Conservation (phyloP, 2,329 filamentous ascomycete genomes). For the Malbranchea zuffiana region DNA sequence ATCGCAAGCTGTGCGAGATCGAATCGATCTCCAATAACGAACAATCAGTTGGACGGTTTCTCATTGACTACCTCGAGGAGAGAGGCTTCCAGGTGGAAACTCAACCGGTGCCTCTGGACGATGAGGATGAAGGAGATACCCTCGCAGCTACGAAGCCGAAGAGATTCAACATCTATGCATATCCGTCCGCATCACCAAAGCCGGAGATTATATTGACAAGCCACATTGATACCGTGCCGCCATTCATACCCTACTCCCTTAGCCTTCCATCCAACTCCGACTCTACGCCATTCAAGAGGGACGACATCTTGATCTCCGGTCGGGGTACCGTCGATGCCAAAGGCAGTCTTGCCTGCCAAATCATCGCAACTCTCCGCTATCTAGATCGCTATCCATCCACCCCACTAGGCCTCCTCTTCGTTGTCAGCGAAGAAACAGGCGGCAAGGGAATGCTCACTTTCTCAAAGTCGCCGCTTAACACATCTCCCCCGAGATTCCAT, state of each 20-base stretch:
- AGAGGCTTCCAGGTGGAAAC: constrained; percentile 53
- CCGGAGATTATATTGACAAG: constrained; percentile 45
- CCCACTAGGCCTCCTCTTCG: constrained; percentile 45
- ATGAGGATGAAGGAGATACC: constrained; percentile 13
- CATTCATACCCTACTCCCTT: constrained; percentile 41
- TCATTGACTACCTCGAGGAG: constrained; percentile 53
- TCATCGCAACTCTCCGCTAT: constrained; percentile 37
- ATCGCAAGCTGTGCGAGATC: constrained; percentile 62
- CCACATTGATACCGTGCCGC: constrained; percentile 64
- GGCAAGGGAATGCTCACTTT: constrained; percentile 67
- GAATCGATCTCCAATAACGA: constrained; percentile 64
- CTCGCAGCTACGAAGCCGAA: constrained; percentile 23
- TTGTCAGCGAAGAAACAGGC: constrained; percentile 69
- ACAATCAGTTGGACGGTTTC: constrained; percentile 54
- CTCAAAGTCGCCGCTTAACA: constrained; percentile 39
- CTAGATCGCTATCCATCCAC: constrained; percentile 30
- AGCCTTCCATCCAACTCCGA: constrained; percentile 32
- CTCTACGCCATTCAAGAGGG: constrained; percentile 5
- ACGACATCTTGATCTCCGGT: constrained; percentile 31
- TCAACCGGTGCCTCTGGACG: constrained; percentile 35
- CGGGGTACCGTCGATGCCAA: constrained; percentile 39
- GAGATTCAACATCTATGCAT: constrained; percentile 71
- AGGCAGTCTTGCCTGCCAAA: constrained; percentile 36
- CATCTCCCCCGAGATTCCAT: constrained; percentile 41
- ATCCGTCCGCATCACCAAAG: constrained; percentile 18